Evolutionary conservation across 140 eudicot genomes (phyloP).

Genomic region (Stevia rebaudiana): DNA sequence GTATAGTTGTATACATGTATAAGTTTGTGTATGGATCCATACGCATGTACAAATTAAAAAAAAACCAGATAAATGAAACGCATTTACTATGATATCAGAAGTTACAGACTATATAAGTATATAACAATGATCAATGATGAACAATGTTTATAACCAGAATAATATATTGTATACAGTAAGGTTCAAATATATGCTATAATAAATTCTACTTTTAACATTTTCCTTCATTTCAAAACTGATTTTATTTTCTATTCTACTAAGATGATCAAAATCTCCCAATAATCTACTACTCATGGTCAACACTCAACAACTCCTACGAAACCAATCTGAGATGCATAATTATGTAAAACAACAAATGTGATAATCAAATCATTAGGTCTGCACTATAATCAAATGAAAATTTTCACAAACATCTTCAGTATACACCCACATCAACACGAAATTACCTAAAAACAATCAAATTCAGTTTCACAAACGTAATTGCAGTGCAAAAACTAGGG

Average conservation of each 20-base stretch:
- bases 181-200: not conserved
- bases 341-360: not conserved
- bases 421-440: not conserved
- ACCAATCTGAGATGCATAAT: not conserved
- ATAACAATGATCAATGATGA: not conserved
- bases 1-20: not conserved
- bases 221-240: not conserved
- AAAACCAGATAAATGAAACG: not conserved
- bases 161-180: not conserved
- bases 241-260: not conserved
- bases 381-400: not conserved
- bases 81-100: not conserved
- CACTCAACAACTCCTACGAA: not conserved
- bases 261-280: not conserved
- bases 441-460: not conserved
- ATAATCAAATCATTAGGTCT: conserved; percentile 6
- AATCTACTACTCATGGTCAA: not conserved
- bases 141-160: not conserved
- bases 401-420: not conserved
- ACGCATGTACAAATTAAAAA: not conserved
- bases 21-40: not conserved
- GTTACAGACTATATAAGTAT: not conserved
- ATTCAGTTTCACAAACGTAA: not conserved
- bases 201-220: not conserved
- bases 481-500: not conserved